These are phyloP conservation scores for Aspergillus sp. DNA, from an alignment of 2,329 filamentous ascomycete species.

Conservation along the genomic window DNA sequence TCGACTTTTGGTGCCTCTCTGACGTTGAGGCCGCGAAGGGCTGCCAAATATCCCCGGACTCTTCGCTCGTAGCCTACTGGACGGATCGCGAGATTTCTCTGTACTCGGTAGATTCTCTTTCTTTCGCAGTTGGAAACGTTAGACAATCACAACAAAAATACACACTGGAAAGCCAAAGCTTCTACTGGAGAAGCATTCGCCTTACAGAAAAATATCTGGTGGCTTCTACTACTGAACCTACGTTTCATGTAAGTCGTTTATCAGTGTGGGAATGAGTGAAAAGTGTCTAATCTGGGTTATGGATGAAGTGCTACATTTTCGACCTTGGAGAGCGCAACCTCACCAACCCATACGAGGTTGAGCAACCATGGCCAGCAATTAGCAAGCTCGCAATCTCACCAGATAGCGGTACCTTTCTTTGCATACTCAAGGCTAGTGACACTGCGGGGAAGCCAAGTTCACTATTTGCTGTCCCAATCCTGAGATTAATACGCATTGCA, in stretches of 20 bases:
- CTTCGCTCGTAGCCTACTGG: constrained; percentile 3
- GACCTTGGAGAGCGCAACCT: not conserved
- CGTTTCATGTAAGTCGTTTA: not conserved
- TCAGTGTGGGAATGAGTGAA: no score
- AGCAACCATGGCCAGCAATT: not conserved
- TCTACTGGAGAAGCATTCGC: not conserved
- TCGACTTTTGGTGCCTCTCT: not conserved
- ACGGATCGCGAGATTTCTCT: constrained; percentile 4
- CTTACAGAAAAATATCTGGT: constrained; percentile 1
- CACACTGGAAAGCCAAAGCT: not conserved
- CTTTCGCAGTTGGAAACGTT: not conserved
- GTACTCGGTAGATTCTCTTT: not conserved
- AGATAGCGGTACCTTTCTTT: not conserved
- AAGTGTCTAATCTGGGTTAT: not conserved
- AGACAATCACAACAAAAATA: not conserved
- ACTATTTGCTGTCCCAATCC: not conserved
- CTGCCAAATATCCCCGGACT: constrained; percentile 6
- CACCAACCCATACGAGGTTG: not conserved
- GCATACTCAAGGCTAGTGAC: not conserved
- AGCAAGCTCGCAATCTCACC: constrained; percentile 5
- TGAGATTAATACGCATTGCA: no score
- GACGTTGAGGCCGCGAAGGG: constrained; percentile 2
- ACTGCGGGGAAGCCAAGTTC: not conserved
- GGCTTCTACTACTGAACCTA: not conserved
- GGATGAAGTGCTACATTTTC: constrained; percentile 1